A percentile compares a stretch with the other conserved stretches of the same genome.
Conservation (phyloP, 108 stramenopile species). For the Chaetoceros tenuissimus region DNA sequence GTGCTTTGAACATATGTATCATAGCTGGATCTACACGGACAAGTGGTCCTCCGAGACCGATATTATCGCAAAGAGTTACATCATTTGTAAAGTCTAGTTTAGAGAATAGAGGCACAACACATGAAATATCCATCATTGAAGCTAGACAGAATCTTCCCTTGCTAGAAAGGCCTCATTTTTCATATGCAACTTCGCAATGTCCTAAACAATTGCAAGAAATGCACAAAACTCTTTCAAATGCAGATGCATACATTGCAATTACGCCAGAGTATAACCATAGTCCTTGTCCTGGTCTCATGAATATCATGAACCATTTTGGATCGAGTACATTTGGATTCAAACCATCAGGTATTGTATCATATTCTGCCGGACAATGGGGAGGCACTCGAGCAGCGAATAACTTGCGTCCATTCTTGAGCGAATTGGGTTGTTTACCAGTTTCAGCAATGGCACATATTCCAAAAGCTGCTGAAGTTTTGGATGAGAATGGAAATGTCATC, state of each 20-base stretch:
- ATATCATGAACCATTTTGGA: slow-evolving; percentile 74
- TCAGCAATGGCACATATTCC: slow-evolving; percentile 68
- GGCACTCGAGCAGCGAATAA: slow-evolving; percentile 59
- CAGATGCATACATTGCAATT: slow-evolving; percentile 62
- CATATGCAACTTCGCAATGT: slow-evolving; percentile 27
- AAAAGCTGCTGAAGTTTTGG: slow-evolving; percentile 45
- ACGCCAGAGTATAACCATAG: slow-evolving; percentile 87
- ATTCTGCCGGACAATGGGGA: slow-evolving; percentile 79
- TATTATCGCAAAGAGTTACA: slow-evolving; percentile 46
- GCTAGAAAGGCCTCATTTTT: slow-evolving; percentile 62
- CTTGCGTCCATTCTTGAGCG: slow-evolving; percentile 49
- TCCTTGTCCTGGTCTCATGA: slow-evolving; percentile 58
- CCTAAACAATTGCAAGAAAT: slow-evolving; percentile 31
- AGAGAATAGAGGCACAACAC: slow-evolving; percentile 31
- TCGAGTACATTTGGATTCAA: slow-evolving; percentile 56
- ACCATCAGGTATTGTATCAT: slow-evolving; percentile 62
- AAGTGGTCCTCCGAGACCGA: slow-evolving; percentile 39
- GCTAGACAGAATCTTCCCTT: slow-evolving; percentile 25
- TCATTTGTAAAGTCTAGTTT: slow-evolving; percentile 25
- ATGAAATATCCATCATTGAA: slow-evolving; percentile 37
- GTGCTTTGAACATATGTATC: slow-evolving; percentile 32
- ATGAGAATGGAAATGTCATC: slow-evolving; percentile 35
- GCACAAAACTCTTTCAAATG: slow-evolving; percentile 22
- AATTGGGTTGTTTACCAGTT: slow-evolving; percentile 74
- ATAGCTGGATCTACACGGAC: slow-evolving; percentile 53